Evolutionary conservation across 2,329 filamentous ascomycete genomes (phyloP), one percentile per base, ranked within the genome.

Genomic region (Fusarium veterinarium): DNA sequence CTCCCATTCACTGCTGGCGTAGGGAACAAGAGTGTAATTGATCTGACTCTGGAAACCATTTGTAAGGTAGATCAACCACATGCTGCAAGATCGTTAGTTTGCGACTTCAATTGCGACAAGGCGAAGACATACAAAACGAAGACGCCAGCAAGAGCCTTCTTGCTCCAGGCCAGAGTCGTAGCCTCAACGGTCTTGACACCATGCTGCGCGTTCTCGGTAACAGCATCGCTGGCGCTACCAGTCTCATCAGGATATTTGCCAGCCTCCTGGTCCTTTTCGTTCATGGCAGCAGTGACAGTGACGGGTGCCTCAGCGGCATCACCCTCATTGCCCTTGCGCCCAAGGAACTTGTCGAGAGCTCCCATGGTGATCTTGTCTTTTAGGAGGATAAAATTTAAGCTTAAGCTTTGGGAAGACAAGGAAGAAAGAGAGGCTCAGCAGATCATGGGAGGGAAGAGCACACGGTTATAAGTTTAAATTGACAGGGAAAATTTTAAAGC

Each of bases 11-110:
- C 85, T 88, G n/a, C 86, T 86, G 20, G 85, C 83, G 67, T 82
- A 89, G 7, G 86, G 82, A 8, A 79, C 77, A 62, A 88, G 69
- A 70, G 80, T 86, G 55, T 63, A 64, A 5, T 82, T 72, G 60
- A 88, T 84, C 35, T 82, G 81, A 12, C 80, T 80, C 67, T 86
- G 84, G 55, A 88, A 81, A 8, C 83, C 85, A 52, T 88, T 87
- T 75, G 86, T 83, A 45, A 89, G 84, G 77, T 86, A 86, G 51
- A 89, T 80, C 6, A 87, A 69, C 78, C 83, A 89, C 67, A 89
- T 80, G 16, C 79, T 80, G 38, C 40, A 20, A 41, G 16, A 11
- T n/a, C 8, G 44, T 55, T 49, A 33, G 33, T 49, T 12, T 10
- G 48, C 71, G 44, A 61, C 14, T 35, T 37, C 16, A 49, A 42